A percentile compares a stretch with the other conserved stretches of the same genome.
phyloP scores from a whole-genome alignment of 1,284 basidiomycete species.

The Volvariella volvacea region DNA sequence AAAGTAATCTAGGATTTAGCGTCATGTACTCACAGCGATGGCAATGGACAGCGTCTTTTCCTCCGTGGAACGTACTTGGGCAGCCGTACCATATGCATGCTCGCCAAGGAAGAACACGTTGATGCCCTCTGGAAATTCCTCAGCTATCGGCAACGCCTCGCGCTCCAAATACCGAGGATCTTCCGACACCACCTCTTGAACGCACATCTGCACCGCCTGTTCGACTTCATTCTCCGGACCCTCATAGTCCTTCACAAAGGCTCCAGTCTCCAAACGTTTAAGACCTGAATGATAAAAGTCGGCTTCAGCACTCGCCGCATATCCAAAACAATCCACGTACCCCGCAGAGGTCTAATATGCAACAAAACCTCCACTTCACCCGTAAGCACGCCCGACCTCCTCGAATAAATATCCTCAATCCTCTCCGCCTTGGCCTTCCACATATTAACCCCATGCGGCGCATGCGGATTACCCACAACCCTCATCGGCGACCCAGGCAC shows the following conservation, averaged over 20 bases:
- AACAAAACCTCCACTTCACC: slow-evolving; percentile 77
- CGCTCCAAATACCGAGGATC: slow-evolving; percentile 86
- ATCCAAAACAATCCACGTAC: slow-evolving; percentile 30
- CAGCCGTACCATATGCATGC: slow-evolving; percentile 91
- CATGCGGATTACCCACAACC: slow-evolving; percentile 70
- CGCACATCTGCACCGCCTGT: slow-evolving; percentile 80
- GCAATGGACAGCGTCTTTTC: slow-evolving; percentile 68
- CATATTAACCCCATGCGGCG: slow-evolving; percentile 52
- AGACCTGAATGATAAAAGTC: slow-evolving; percentile 49
- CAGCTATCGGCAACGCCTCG: slow-evolving; percentile 73
- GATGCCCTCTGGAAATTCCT: slow-evolving; percentile 88
- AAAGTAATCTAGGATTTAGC: background rate
- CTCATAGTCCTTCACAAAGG: slow-evolving; percentile 95
- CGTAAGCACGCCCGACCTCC: slow-evolving; percentile 82
- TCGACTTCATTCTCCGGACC: slow-evolving; percentile 75
- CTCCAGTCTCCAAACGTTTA: slow-evolving; percentile 82
- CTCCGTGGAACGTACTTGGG: slow-evolving; percentile 74
- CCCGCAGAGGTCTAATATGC: slow-evolving; percentile 84
- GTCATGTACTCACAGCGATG: slow-evolving; percentile 58
- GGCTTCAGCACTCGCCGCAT: background rate
- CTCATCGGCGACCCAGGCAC: slow-evolving; percentile 47
- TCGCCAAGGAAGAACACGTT: slow-evolving; percentile 95
- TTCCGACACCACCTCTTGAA: slow-evolving; percentile 75
- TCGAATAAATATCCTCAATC: slow-evolving; percentile 85
- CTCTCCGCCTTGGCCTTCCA: slow-evolving; percentile 79